Conservation (phyloP, 106 monocot genomes). For the Dendrobium chrysotoxum region DNA sequence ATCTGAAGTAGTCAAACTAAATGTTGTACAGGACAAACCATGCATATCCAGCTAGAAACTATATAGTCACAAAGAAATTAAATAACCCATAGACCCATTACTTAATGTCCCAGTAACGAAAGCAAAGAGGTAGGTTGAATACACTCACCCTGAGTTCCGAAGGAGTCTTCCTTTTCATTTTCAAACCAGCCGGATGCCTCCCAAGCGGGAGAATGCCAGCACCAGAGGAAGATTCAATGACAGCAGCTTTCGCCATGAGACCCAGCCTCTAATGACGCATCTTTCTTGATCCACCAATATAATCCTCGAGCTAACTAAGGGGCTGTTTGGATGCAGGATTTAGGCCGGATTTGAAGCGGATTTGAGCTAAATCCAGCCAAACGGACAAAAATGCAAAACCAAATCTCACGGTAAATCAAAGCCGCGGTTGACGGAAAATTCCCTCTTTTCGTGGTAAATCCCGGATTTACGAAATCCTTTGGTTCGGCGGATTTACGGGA, state of each 20-base stretch:
- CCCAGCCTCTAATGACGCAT: slow-evolving; percentile 18
- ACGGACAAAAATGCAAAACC: too few relatives aligned
- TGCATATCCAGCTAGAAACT: background rate
- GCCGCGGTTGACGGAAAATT: too few relatives aligned
- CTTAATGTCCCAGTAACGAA: background rate
- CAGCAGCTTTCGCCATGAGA: slow-evolving; percentile 40
- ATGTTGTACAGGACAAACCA: background rate
- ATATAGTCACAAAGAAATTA: background rate
- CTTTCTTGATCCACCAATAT: background rate
- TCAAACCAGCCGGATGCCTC: slow-evolving; percentile 12
- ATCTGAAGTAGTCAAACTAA: background rate
- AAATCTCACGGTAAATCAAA: too few relatives aligned
- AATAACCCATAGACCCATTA: background rate
- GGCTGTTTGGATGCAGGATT: too few relatives aligned
- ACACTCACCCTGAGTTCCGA: slow-evolving; percentile 49
- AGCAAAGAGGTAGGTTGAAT: background rate
- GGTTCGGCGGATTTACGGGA: too few relatives aligned
- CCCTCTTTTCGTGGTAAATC: too few relatives aligned
- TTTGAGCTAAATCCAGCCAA: too few relatives aligned
- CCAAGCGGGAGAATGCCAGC: slow-evolving; percentile 13
- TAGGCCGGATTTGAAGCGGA: too few relatives aligned
- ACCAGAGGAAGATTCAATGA: slow-evolving; percentile 19
- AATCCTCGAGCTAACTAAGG: background rate
- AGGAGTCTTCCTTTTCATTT: slow-evolving; percentile 60
- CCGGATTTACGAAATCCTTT: too few relatives aligned